Percentiles rank a stretch among this genome's conserved stretches.
These are phyloP conservation scores for Fistulinella staudtii DNA, from an alignment of 1,284 basidiomycete species.

Conservation along the genomic window DNA sequence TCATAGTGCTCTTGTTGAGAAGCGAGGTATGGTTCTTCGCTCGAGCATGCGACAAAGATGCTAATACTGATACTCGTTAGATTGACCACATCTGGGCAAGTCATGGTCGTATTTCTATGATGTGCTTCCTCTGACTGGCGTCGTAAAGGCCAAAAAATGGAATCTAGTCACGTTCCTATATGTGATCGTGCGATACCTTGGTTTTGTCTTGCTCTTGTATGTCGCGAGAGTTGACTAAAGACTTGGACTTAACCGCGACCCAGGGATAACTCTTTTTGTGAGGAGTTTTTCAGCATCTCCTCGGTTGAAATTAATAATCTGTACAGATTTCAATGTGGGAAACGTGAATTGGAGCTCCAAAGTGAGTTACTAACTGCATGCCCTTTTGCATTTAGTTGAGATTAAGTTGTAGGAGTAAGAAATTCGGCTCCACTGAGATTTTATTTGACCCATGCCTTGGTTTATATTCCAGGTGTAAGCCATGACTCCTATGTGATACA, in stretches of 20 bases:
- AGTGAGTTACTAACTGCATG: conserved; percentile 2
- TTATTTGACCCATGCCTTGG: background rate
- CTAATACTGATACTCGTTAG: conserved; percentile 5
- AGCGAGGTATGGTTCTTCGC: conserved; percentile 7
- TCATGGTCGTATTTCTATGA: background rate
- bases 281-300: background rate
- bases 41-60: no score
- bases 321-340: conserved; percentile 3
- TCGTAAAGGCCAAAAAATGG: conserved; percentile 13
- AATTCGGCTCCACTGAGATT: background rate
- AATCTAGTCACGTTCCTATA: conserved; percentile 18
- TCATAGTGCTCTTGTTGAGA: conserved; percentile 11
- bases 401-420: conserved; percentile 14
- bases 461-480: conserved; percentile 13
- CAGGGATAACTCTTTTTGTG: conserved; percentile 12
- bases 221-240: background rate
- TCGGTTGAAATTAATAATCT: conserved; percentile 1
- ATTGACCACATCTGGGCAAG: conserved; percentile 19
- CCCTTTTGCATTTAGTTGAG: background rate
- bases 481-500: background rate
- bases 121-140: background rate
- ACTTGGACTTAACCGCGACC: background rate
- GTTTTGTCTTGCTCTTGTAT: conserved; percentile 13
- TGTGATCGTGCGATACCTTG: conserved; percentile 19
- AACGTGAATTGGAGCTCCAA: conserved; percentile 8